Evolutionary conservation across 805 yeast species (phyloP).

Genomic region (Cyberlindnera mrakii): DNA sequence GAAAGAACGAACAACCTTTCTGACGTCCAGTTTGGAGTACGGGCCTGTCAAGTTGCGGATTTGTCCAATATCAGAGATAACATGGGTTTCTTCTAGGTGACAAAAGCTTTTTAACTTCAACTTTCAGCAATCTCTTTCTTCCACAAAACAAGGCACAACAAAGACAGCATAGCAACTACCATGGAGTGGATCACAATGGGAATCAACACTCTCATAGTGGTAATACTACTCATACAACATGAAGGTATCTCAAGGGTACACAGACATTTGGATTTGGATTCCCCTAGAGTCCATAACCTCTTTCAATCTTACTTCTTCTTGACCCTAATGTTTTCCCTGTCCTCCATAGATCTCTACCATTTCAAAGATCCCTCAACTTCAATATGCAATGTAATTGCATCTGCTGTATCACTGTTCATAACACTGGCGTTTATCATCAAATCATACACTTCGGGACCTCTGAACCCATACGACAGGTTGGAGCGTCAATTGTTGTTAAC

Average conservation of each 20-base stretch:
- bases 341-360: constrained; percentile 9
- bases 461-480: constrained; percentile 5
- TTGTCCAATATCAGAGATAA: no score
- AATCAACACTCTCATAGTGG: constrained; percentile 2
- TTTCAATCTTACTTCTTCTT: constrained; percentile 5
- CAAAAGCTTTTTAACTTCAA: no score
- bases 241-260: constrained; percentile 8
- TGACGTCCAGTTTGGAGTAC: no score
- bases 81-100: no score
- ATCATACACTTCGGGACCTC: constrained; percentile 5
- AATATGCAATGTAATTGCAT: background rate
- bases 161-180: background rate
- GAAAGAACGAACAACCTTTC: no score
- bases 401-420: constrained; percentile 1
- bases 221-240: constrained; percentile 6
- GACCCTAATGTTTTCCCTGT: constrained; percentile 4
- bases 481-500: constrained; percentile 11
- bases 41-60: no score
- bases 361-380: constrained; percentile 5
- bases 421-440: constrained; percentile 8
- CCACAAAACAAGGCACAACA: background rate
- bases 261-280: constrained; percentile 8
- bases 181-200: constrained; percentile 2
- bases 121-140: no score
- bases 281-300: constrained; percentile 5